Percentiles rank a stretch among this genome's conserved stretches.
Conservation (phyloP, 106 monocot genomes). For the Phalaenopsis equestris region DNA sequence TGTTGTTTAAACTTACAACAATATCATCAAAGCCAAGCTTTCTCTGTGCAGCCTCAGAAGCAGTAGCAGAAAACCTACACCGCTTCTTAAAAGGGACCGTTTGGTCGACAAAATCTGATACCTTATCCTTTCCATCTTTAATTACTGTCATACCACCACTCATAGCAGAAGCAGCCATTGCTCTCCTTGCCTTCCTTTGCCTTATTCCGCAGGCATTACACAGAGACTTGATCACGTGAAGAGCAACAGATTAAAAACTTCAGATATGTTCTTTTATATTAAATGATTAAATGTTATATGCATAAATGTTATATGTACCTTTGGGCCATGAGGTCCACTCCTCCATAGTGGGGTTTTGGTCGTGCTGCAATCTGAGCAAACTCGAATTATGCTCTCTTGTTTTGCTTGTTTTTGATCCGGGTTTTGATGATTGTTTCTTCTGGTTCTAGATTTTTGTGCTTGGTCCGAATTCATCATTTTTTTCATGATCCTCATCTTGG, state of each 20-base stretch:
- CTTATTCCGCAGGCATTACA: conserved; percentile 88
- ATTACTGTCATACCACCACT: too few relatives aligned
- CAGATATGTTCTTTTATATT: too few relatives aligned
- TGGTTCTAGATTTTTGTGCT: not conserved
- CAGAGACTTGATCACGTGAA: conserved; percentile 48
- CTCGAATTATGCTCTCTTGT: conserved; percentile 17
- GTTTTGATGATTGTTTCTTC: not conserved
- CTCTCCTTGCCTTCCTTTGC: conserved; percentile 69
- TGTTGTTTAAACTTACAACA: conserved; percentile 30
- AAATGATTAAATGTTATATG: too few relatives aligned
- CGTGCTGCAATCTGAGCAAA: conserved; percentile 48
- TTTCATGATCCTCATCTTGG: conserved; percentile 31
- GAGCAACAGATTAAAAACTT: too few relatives aligned
- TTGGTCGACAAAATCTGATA: conserved; percentile 9
- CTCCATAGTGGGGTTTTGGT: conserved; percentile 66
- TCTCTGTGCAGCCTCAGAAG: conserved; percentile 10
- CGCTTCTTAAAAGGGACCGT: conserved; percentile 85
- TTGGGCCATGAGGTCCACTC: conserved; percentile 54
- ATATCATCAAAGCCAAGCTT: conserved; percentile 38
- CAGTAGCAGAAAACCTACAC: conserved; percentile 37
- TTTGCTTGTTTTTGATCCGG: not conserved
- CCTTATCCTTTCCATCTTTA: not conserved
- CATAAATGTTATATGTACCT: conserved; percentile 15
- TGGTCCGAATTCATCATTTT: conserved; percentile 17
- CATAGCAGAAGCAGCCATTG: conserved; percentile 29